phyloP scores from a whole-genome alignment of 2,329 filamentous ascomycete species.

The Sordariomycetes sp. region DNA sequence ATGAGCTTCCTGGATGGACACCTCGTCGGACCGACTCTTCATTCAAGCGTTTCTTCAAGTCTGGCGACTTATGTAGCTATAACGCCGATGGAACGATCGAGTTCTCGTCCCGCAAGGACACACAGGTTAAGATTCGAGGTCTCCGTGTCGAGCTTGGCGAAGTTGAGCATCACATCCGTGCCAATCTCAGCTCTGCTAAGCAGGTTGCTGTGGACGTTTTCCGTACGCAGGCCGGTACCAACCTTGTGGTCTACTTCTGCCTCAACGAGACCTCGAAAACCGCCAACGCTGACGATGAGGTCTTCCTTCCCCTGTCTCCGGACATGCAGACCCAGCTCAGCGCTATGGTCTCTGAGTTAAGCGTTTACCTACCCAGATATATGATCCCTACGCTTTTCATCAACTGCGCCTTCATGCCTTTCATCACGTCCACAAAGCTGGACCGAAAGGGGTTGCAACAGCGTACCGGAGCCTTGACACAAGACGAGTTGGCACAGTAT shows the following conservation, averaged over 20 bases:
- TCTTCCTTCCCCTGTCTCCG: background rate
- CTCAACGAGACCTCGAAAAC: background rate
- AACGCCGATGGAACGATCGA: constrained; percentile 1
- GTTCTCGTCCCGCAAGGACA: constrained; percentile 1
- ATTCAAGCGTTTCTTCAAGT: constrained; percentile 9
- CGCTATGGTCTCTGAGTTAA: background rate
- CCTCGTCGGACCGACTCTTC: background rate
- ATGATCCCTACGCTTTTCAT: constrained; percentile 12
- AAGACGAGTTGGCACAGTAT: constrained; percentile 1
- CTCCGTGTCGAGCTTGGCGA: constrained; percentile 34
- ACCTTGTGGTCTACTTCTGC: constrained; percentile 2
- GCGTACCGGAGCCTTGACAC: background rate
- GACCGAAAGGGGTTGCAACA: constrained; percentile 2
- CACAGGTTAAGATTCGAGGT: constrained; percentile 42
- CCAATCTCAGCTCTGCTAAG: background rate
- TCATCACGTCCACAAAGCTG: constrained; percentile 10
- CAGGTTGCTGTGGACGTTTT: constrained; percentile 3
- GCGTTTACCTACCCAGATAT: constrained; percentile 7
- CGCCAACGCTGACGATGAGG: constrained; percentile 6
- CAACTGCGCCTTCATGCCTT: constrained; percentile 10
- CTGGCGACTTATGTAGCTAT: constrained; percentile 4
- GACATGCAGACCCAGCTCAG: background rate
- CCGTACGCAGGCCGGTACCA: background rate
- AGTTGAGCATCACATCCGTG: constrained; percentile 5
- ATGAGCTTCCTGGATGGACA: background rate